phyloP scores from a whole-genome alignment of 73 alveolate genomes.

The Paramecium primaurelia region DNA sequence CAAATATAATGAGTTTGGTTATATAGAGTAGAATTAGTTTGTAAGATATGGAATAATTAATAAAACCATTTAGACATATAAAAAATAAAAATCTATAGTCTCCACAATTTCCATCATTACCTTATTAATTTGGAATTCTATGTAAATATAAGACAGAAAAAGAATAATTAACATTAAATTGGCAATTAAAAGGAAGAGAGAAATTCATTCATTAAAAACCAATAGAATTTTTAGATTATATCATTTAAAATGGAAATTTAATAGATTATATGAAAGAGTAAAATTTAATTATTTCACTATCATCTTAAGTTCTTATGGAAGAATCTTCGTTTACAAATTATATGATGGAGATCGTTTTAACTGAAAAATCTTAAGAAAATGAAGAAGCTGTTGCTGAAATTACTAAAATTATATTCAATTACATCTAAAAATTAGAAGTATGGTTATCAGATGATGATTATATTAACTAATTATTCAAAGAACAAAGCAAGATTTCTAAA shows the following conservation, averaged over 20 bases:
- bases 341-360: background rate
- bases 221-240: background rate
- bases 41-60: background rate
- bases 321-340: background rate
- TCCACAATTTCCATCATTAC: background rate
- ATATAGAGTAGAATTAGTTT: background rate
- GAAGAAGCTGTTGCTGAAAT: background rate
- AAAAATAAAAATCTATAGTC: background rate
- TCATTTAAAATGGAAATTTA: background rate
- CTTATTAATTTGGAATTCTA: background rate
- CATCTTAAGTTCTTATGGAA: background rate
- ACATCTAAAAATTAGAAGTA: background rate
- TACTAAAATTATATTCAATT: background rate
- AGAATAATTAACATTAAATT: background rate
- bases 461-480: background rate
- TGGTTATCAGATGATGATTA: slow-evolving; percentile 15
- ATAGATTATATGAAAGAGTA: background rate
- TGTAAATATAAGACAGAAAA: background rate
- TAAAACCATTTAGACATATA: background rate
- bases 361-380: background rate
- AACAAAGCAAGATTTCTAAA: background rate
- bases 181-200: background rate
- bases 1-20: background rate
- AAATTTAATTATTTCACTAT: background rate
- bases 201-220: background rate